Percentiles rank a stretch among this genome's conserved stretches.
phyloP scores from a whole-genome alignment of 352 stramenopile species.

The Globisporangium viniferum region DNA sequence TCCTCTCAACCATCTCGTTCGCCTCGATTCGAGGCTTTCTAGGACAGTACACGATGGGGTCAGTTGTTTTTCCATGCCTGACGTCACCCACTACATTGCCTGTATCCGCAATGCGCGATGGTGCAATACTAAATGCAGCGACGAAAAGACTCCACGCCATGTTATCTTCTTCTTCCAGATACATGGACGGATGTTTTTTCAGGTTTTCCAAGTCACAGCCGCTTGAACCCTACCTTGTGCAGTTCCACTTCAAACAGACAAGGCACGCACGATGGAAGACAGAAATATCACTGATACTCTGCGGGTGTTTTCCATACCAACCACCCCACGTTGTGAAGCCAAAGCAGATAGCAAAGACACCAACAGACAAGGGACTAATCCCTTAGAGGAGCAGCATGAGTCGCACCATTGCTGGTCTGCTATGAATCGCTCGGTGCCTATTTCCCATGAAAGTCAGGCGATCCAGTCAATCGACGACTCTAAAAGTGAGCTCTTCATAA shows the following conservation, averaged over 20 bases:
- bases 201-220: too few relatives aligned
- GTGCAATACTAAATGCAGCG: not conserved
- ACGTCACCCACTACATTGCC: not conserved
- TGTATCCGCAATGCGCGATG: not conserved
- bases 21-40: not conserved
- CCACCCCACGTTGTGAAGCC: too few relatives aligned
- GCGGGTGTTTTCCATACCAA: too few relatives aligned
- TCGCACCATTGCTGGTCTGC: not conserved
- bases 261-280: too few relatives aligned
- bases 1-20: not conserved
- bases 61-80: not conserved
- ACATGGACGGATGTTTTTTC: not conserved
- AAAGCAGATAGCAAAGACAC: too few relatives aligned
- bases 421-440: not conserved
- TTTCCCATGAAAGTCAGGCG: not conserved
- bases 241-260: not conserved
- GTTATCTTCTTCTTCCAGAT: not conserved
- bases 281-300: too few relatives aligned
- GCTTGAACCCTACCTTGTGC: too few relatives aligned
- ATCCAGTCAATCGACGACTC: not conserved
- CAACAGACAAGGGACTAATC: too few relatives aligned
- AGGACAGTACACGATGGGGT: not conserved
- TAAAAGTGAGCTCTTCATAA: not conserved
- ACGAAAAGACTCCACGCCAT: not conserved
- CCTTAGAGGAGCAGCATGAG: not conserved